These are phyloP conservation scores for Coprinopsis sp. DNA, from an alignment of 768 basidiomycete genomes.

Conservation along the genomic window DNA sequence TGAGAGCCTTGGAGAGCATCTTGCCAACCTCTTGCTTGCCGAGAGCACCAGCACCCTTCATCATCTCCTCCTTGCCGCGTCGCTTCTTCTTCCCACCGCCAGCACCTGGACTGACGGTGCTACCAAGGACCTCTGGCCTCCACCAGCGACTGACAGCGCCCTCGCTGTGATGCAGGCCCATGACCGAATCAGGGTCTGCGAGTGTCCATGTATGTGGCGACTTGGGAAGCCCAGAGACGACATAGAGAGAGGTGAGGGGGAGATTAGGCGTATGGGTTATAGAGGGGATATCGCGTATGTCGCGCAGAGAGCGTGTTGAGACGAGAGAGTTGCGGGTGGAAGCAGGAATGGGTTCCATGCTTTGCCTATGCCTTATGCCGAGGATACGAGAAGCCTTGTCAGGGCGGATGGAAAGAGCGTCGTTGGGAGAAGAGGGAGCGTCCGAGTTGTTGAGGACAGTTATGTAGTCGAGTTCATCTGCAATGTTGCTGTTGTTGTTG, in stretches of 20 bases:
- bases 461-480: slow-evolving; percentile 75
- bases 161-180: slow-evolving; percentile 77
- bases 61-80: slow-evolving; percentile 56
- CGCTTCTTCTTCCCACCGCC: slow-evolving; percentile 77
- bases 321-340: slow-evolving; percentile 73
- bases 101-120: slow-evolving; percentile 79
- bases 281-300: slow-evolving; percentile 40
- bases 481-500: slow-evolving; percentile 43
- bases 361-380: slow-evolving; percentile 67
- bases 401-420: slow-evolving; percentile 37
- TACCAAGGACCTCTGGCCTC: slow-evolving; percentile 87
- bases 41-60: slow-evolving; percentile 77
- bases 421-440: slow-evolving; percentile 28
- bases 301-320: slow-evolving; percentile 64
- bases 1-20: slow-evolving; percentile 88
- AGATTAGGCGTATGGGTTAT: slow-evolving; percentile 63
- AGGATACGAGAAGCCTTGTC: slow-evolving; percentile 79
- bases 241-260: slow-evolving; percentile 79
- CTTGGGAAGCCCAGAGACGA: slow-evolving; percentile 86
- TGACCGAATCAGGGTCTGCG: slow-evolving; percentile 76
- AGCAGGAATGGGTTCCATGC: slow-evolving; percentile 84
- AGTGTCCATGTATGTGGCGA: slow-evolving; percentile 88
- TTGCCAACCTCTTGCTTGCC: slow-evolving; percentile 84
- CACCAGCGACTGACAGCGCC: slow-evolving; percentile 88
- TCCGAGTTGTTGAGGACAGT: slow-evolving; percentile 36